Conservation (phyloP, 192 early-diverging fungal genomes). For the Dissophora globulifera region DNA sequence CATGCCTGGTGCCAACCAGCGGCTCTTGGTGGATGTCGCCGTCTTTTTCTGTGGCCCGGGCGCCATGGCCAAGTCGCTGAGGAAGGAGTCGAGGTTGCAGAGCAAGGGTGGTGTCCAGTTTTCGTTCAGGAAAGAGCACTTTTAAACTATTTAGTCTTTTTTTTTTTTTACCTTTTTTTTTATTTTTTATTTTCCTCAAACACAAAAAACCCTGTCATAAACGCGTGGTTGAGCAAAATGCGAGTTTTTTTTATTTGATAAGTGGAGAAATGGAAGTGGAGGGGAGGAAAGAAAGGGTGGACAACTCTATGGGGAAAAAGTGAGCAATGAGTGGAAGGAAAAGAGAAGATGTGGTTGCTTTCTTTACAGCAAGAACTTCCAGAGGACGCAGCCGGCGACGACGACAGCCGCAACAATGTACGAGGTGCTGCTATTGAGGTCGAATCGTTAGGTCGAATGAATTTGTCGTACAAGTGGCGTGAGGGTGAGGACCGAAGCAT, state of each 20-base stretch:
- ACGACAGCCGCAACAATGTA: slow-evolving; percentile 22
- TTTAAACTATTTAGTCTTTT: too few relatives aligned
- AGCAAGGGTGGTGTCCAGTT: slow-evolving; percentile 63
- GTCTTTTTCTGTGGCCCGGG: slow-evolving; percentile 89
- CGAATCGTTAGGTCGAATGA: too few relatives aligned
- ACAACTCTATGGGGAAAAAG: background rate
- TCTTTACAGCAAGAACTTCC: slow-evolving; percentile 46
- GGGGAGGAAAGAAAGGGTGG: too few relatives aligned
- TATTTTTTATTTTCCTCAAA: too few relatives aligned
- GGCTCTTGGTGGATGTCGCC: slow-evolving; percentile 70
- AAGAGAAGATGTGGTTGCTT: background rate
- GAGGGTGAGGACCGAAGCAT: slow-evolving; percentile 9
- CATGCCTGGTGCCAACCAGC: slow-evolving; percentile 57
- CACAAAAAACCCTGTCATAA: too few relatives aligned
- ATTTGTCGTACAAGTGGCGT: slow-evolving; percentile 38
- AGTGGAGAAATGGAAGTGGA: too few relatives aligned
- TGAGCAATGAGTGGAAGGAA: background rate
- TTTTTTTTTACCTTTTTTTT: too few relatives aligned
- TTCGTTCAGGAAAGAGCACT: slow-evolving; percentile 76
- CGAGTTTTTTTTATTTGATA: too few relatives aligned
- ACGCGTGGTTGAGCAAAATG: too few relatives aligned
- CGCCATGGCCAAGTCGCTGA: slow-evolving; percentile 68
- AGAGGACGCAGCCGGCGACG: slow-evolving; percentile 25
- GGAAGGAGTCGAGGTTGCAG: slow-evolving; percentile 55
- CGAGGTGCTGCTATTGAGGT: too few relatives aligned